Evolutionary conservation across 805 yeast genomes (phyloP).

Genomic region (Ogataea allantospora): DNA sequence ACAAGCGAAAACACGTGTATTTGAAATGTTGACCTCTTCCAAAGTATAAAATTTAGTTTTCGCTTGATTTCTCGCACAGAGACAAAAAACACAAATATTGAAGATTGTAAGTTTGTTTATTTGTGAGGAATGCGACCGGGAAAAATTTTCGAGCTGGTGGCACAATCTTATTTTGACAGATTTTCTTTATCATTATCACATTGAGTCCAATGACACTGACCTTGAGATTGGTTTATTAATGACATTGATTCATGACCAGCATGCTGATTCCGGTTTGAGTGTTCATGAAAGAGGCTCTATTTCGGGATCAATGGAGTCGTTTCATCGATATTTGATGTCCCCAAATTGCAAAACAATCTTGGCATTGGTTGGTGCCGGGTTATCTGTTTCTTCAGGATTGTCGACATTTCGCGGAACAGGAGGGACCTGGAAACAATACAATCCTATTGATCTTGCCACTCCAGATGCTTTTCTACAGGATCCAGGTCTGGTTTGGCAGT

Average conservation of each 20-base stretch:
- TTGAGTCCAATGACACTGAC: background rate
- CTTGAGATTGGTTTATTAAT: no score
- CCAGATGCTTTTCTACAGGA: conserved; percentile 85
- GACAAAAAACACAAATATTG: conserved; percentile 8
- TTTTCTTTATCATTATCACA: conserved; percentile 1
- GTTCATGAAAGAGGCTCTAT: background rate
- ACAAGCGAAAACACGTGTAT: conserved; percentile 3
- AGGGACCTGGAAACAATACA: conserved; percentile 75
- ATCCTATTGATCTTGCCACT: conserved; percentile 82
- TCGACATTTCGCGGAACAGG: conserved; percentile 70
- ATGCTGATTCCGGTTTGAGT: no score
- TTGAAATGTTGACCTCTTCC: conserved; percentile 2
- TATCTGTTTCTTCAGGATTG: conserved; percentile 74
- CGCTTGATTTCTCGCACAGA: conserved; percentile 9
- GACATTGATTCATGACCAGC: background rate
- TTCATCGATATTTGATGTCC: conserved; percentile 42
- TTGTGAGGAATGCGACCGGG: conserved; percentile 4
- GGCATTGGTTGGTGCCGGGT: conserved; percentile 80
- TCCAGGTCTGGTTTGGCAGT: conserved; percentile 90
- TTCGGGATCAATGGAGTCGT: conserved; percentile 24
- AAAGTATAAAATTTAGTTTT: conserved; percentile 3
- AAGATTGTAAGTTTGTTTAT: conserved; percentile 8
- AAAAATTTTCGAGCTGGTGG: conserved; percentile 10
- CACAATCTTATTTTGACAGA: conserved; percentile 13
- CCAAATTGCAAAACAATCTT: conserved; percentile 46